Percentiles rank a stretch among this genome's conserved stretches.
phyloP scores from a whole-genome alignment of 1,284 basidiomycete species.

The Malassezia slooffiae region DNA sequence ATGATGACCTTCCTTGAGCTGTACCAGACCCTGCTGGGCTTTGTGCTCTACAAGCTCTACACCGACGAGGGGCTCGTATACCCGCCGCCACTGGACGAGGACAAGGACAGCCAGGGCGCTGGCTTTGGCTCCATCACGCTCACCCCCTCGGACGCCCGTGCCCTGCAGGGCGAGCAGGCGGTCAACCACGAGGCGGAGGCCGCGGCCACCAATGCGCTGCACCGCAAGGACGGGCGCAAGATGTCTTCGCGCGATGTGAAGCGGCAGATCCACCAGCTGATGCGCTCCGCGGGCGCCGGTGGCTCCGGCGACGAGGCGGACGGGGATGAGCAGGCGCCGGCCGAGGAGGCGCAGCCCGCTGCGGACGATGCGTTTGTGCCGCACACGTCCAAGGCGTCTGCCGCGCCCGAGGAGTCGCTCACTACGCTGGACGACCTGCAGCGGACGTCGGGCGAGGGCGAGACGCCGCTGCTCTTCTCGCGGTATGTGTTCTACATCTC shows the following conservation, averaged over 20 bases:
- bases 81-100: conserved; percentile 75
- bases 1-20: conserved; percentile 98
- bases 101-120: conserved; percentile 68
- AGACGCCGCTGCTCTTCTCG: conserved; percentile 56
- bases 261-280: conserved; percentile 49
- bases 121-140: conserved; percentile 81
- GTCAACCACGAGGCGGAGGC: conserved; percentile 14
- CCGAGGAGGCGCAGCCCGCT: conserved; percentile 11
- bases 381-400: conserved; percentile 55
- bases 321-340: conserved; percentile 20
- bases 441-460: conserved; percentile 21
- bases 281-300: conserved; percentile 7
- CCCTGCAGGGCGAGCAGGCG: conserved; percentile 12
- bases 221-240: conserved; percentile 45
- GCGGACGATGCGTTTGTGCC: conserved; percentile 29
- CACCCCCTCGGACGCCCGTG: conserved; percentile 51
- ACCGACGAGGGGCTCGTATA: conserved; percentile 87
- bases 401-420: conserved; percentile 50
- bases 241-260: conserved; percentile 50
- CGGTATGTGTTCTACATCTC: conserved; percentile 90
- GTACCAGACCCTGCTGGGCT: conserved; percentile 91
- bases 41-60: conserved; percentile 94
- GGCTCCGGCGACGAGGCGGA: conserved; percentile 16
- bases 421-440: conserved; percentile 63
- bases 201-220: conserved; percentile 19